Base-by-base conservation (phyloP, 1,284 basidiomycete species). In the Ustilago lituana region DNA sequence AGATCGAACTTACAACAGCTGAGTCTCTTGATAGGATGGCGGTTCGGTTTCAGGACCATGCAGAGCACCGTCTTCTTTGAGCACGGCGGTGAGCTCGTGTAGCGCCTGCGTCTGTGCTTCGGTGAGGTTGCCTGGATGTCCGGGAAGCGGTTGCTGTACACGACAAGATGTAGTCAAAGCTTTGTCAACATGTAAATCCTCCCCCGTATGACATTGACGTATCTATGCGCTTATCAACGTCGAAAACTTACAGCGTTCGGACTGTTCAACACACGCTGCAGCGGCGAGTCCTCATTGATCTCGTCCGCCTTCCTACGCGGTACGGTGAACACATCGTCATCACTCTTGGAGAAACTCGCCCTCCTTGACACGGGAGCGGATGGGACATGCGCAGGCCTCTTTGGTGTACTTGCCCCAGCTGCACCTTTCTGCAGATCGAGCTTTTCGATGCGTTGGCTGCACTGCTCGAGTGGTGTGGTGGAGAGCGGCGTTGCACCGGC, bases 111-210 rank as follows among this genome's bases (percentile, higher is more conserved):
- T 23, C 49, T 81, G 79, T 1, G 59, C 29, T 0, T 56, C 27
- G 2, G 64, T 62, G 23, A 80, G 53, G 51, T 79, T 81, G 20
- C 79, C 79, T 0, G 73, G 60, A 39, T 81, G 79, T 3, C 79
- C 79, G 0, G 68, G 69, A 10, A 63, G 57, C 4, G 74, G 61
- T 27, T 56, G 29, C 27, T n/a, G n/a, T n/a, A n/a, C n/a, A n/a
- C n/a, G n/a, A n/a, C n/a, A n/a, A n/a, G n/a, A n/a, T n/a, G n/a
- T n/a, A n/a, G n/a, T n/a, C n/a, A n/a, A n/a, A n/a, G n/a, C n/a
- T n/a, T n/a, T n/a, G n/a, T n/a, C n/a, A n/a, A n/a, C n/a, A n/a
- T n/a, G n/a, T n/a, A n/a, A n/a, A n/a, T n/a, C n/a, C n/a, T n/a
- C n/a, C n/a, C n/a, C n/a, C n/a, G n/a, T n/a, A n/a, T n/a, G n/a